Base-by-base conservation (phyloP, 805 yeast species). In the Starmerella ratchasimensis region DNA sequence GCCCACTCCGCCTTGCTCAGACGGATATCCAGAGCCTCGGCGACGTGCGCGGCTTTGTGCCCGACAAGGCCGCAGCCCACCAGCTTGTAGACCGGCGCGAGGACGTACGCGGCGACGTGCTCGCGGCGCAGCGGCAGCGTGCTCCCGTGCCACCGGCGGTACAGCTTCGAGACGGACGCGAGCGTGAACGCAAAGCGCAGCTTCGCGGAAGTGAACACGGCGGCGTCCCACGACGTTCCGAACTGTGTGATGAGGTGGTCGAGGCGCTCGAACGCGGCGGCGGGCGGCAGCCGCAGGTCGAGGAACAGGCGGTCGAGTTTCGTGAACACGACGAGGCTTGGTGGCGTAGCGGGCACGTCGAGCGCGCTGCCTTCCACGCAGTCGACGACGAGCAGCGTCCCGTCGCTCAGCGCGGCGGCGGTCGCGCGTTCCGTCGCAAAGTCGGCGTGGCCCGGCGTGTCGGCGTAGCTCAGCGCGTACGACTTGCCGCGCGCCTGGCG, bases 371-470 rank as follows among this genome's bases (percentile, higher is more conserved):
- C 96, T 54, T 88, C 95, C 1, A 83, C 76, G 1, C 68, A 76
- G 54, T 90, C 98, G n/a, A 88, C 64, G 1, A 82, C 80, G 2
- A 84, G 55, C 0, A 77, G 59, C 0, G 71, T 72, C 2, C 77
- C 72, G 45, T 90, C 96, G 0, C 69, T 68, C 0, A 76, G 62
- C 17, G 71, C 56, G 8, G 75, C 55, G 0, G 80, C 68, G 0
- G 71, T 66, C 0, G 72, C 65, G 3, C 72, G 59, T 48, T 90
- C 96, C 52, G 83, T 95, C 21, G 65, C 59, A 51, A 90, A 90
- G 51, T 83, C 76, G 0, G 71, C 69, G 57, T 90, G 97, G 0
- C 99, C 99, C 0, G 99, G 99, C 0, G 94, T 64, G 51, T 93
- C 99, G 1, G 83, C 46, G 1, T 86, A 44, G 50, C 79, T 81